Base-by-base conservation (phyloP, 116 monocot genomes). In the Dioscorea cayenensis region DNA sequence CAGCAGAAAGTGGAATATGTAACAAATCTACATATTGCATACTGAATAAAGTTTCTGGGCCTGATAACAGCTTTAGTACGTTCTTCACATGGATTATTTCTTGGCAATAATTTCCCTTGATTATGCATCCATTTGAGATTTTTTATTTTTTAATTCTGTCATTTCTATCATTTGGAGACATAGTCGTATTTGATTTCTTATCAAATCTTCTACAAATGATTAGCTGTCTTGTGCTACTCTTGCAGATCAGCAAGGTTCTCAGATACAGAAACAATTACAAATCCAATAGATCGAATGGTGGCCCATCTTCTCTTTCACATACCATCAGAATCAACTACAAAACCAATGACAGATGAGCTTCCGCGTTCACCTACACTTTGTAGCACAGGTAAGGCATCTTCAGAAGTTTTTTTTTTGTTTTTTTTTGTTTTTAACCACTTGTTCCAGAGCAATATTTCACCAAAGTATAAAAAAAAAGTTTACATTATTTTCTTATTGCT, bases 221-320 rank as follows among this genome's bases (percentile, higher is more conserved):
- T 21, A 3, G 36, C 49, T 49, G 2, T 64, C 61, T 64, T 58
- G 18, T 78, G 60, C 60, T 14, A 19, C 70, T 23, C 59, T 50
- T 69, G 73, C 81, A 85, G 88, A 71, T 78, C 29, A 49, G 27
- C 73, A 38, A 72, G 32, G 55, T 60, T 51, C 22, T 65, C 38
- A 11, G 78, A 84, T 72, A 72, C 75, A 23, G 95, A 95, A 72
- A 85, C 84, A 52, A 76, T 74, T 35, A 95, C 95, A 29, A 95
- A 95, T 83, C 92, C 86, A n/a, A 89, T 95, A 29, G 95, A 95
- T 64, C 82, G 95, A 20, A 87, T 81, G 11, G 85, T 95, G 9
- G 92, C 92, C 37, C 83, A 85, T 60, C 71, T 95, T 48, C 85
- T 95, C 10, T 95, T 91, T 73, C 83, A 89, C 71, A 86, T 51